Evolutionary conservation across 2,329 filamentous ascomycete genomes (phyloP), one percentile per base, ranked within the genome.

Genomic region (Grosmannia serpens): DNA sequence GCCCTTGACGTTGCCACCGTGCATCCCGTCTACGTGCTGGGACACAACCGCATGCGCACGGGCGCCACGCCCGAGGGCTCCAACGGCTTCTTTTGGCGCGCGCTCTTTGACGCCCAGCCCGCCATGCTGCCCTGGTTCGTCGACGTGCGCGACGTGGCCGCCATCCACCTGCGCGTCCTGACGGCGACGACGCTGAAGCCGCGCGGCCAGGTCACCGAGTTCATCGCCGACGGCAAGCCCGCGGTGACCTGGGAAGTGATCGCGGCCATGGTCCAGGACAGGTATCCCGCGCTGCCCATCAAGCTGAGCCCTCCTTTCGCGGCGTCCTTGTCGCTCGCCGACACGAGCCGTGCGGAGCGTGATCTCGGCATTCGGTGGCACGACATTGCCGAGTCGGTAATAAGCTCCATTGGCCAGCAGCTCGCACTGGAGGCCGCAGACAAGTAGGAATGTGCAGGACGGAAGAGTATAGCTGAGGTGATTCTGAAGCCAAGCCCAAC

Each of bases 91-190:
- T 29, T 51, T 15, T 31, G 10, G 49, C 4, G 11, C 49, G 11
- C 49, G 49, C 27, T 51, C 24, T 29, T n/a, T 2, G 1, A 51
- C 26, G 13, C 15, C 10, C 6, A 22, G 26, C 11, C 49, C 3
- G 11, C 6, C 13, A 51, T 20, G 26, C 11, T 13, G 15, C 7
- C 49, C 7, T 51, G 55, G 33, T 59, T 58, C 29, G 51, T 62
- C 31, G 61, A 63, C 44, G 60, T 61, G 27, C 55, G 57, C 20
- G 61, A 62, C 33, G 53, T 62, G 13, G 59, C 55, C 6, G 24
- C 41, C 22, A 46, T 55, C 10, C 46, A 60, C 20, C 2, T 61
- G 31, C 22, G 50, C 55, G 17, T 53, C 7, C 47, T 33, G 15
- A 44, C 53, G 22, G 15, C 22, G 22, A 33, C 22, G 35, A 13